Evolutionary conservation across 257 asterid genomes (phyloP).

Genomic region (Nicotiana tomentosiformis): DNA sequence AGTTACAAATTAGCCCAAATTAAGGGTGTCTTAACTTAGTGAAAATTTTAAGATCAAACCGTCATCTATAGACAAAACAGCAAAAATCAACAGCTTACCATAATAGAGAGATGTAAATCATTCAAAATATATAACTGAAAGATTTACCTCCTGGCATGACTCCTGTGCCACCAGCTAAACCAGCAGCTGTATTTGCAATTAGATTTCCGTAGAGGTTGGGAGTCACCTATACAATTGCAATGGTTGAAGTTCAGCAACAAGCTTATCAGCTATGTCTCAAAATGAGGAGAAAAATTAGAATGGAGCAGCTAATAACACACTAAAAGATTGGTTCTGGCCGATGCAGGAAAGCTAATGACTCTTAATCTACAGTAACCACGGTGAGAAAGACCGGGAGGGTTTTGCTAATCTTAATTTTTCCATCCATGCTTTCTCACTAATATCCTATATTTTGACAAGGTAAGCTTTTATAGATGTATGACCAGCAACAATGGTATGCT

Average conservation of each 20-base stretch:
- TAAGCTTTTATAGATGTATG: neutral
- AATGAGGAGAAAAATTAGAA: neutral
- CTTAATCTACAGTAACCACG: neutral
- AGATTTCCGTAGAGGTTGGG: constrained; percentile 96
- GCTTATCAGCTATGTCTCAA: neutral
- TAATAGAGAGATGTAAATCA: neutral
- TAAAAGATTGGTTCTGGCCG: neutral
- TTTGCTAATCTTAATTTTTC: neutral
- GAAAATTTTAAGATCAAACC: neutral
- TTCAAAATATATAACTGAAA: neutral
- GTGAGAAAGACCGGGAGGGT: neutral
- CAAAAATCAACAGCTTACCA: neutral
- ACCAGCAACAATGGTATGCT: neutral
- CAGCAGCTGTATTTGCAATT: constrained; percentile 91
- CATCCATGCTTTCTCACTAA: neutral
- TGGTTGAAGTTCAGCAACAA: neutral
- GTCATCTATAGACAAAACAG: neutral
- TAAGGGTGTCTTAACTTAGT: neutral
- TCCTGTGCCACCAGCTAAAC: constrained; percentile 99
- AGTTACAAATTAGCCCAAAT: neutral
- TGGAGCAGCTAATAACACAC: neutral
- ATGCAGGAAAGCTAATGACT: neutral
- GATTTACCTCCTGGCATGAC: constrained; percentile 92
- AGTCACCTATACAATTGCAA: constrained; percentile 57
- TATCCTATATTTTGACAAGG: neutral